Conservation (phyloP, 2,329 filamentous ascomycete species). For the Penicillium vulpinum region DNA sequence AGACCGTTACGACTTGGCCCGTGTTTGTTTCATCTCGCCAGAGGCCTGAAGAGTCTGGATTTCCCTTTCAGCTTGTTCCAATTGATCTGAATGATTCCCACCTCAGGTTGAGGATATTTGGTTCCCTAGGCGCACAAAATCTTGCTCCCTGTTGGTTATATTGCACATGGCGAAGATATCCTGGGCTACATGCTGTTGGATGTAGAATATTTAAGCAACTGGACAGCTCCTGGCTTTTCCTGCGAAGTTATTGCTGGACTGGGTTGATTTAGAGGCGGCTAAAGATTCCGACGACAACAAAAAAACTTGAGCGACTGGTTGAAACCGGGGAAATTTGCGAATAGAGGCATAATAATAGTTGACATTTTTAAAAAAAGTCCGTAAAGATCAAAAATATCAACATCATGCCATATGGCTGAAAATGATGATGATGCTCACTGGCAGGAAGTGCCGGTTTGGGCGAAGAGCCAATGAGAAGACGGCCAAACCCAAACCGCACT, state of each 20-base stretch:
- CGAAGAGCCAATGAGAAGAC: conserved; percentile 35
- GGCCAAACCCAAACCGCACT: conserved; percentile 37
- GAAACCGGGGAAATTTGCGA: not conserved
- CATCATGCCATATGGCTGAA: conserved; percentile 10
- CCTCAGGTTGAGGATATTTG: not conserved
- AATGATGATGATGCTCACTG: conserved; percentile 25
- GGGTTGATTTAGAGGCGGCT: not conserved
- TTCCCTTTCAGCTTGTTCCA: conserved; percentile 19
- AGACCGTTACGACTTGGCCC: conserved; percentile 39
- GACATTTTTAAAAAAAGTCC: not conserved
- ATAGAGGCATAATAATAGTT: not conserved
- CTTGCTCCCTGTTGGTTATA: not conserved
- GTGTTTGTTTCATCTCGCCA: conserved; percentile 19
- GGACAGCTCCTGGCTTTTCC: not conserved
- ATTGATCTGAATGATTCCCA: not conserved
- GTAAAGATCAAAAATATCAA: not conserved
- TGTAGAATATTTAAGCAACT: conserved; percentile 2
- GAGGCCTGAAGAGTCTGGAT: conserved; percentile 6
- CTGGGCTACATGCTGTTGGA: not conserved
- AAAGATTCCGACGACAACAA: not conserved
- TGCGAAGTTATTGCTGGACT: not conserved
- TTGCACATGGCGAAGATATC: not conserved
- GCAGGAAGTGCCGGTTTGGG: conserved; percentile 20
- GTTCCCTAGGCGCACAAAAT: not conserved
- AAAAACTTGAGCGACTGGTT: not conserved